Evolutionary conservation across 1,284 basidiomycete genomes (phyloP), one percentile per base, ranked within the genome.

Genomic region (Ceratorhiza oryzae-sativae): DNA sequence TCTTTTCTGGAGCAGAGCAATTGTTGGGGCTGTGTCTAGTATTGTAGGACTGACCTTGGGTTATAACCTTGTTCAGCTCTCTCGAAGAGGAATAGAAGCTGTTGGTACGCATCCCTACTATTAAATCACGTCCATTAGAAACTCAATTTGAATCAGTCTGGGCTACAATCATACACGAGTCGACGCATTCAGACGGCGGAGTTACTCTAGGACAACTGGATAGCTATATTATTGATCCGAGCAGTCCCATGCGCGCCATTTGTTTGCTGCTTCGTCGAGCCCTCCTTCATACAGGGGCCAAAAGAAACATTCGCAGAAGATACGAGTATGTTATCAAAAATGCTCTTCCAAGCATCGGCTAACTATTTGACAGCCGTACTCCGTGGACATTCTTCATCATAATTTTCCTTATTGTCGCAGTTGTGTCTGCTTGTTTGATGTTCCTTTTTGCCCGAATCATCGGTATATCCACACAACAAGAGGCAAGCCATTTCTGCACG

Each of bases 141-240:
- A 45, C 39, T 45, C 25, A 30, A 36, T 15, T 23, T 8, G 27
- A 5, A 30, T 36, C 18, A 70, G 65, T 70, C n/a, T 70, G 65
- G 65, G 65, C 65, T 1, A 70, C 65, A 25, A 55, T 70, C n/a
- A 58, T 70, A 27, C 65, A 70, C 27, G 65, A 70, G 20, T 70
- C 65, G 27, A 70, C 58, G 65, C 34, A 25, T 12, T 55, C 65
- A 1, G 65, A 70, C 13, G 65, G 65, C 6, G 65, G 65, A 25
- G 65, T 70, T 5, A 70, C 65, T 1, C 23, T 70, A 18, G 53
- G 42, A 4, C 53, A 70, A 36, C 18, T 70, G 5, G 42, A 70
- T n/a, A 53, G 46, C 18, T 58, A 56, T n/a, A 27, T 42, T 18
- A 36, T 41, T 2, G 58, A 70, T 34, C 65, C 65, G 3, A 27